phyloP scores from a whole-genome alignment of 2,329 filamentous ascomycete genomes.

The Parastagonospora avenae region DNA sequence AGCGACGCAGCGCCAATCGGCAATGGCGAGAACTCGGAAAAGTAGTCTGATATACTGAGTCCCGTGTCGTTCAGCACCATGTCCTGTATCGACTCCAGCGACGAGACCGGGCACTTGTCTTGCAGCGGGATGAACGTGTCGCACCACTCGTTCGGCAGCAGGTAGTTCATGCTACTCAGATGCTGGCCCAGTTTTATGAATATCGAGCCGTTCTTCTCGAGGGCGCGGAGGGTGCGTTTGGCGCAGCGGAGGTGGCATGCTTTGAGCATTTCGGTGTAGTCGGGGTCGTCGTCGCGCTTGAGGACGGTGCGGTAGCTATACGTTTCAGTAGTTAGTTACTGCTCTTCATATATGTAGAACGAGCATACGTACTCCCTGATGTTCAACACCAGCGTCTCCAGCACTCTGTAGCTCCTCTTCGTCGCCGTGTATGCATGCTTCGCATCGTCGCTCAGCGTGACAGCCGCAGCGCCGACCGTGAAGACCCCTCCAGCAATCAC shows the following conservation, averaged over 20 bases:
- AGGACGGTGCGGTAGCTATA: slow-evolving; percentile 84
- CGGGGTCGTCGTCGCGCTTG: slow-evolving; percentile 68
- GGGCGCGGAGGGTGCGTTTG: slow-evolving; percentile 78
- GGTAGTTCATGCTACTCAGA: slow-evolving; percentile 93
- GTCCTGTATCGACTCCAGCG: slow-evolving; percentile 79
- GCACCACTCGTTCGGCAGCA: slow-evolving; percentile 90
- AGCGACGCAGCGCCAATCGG: slow-evolving; percentile 93
- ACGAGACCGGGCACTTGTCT: slow-evolving; percentile 93
- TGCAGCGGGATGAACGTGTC: slow-evolving; percentile 94
- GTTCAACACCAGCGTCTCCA: slow-evolving; percentile 73
- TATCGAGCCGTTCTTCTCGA: slow-evolving; percentile 96
- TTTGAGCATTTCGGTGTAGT: slow-evolving; percentile 71
- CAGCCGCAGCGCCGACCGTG: slow-evolving; percentile 48
- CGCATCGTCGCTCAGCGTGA: slow-evolving; percentile 68
- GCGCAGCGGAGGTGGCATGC: slow-evolving; percentile 94
- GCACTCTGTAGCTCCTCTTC: slow-evolving; percentile 79
- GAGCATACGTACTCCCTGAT: slow-evolving; percentile 77
- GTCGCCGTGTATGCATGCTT: slow-evolving; percentile 76
- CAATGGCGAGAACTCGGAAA: slow-evolving; percentile 77
- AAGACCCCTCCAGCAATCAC: slow-evolving; percentile 33
- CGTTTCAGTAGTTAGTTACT: slow-evolving; percentile 15
- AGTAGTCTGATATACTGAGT: slow-evolving; percentile 76
- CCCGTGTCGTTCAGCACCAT: slow-evolving; percentile 90
- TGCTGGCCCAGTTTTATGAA: slow-evolving; percentile 99
- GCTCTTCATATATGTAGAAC: not conserved